Conservation (phyloP, 2,329 filamentous ascomycete genomes). For the Rhynchosporium agropyri region DNA sequence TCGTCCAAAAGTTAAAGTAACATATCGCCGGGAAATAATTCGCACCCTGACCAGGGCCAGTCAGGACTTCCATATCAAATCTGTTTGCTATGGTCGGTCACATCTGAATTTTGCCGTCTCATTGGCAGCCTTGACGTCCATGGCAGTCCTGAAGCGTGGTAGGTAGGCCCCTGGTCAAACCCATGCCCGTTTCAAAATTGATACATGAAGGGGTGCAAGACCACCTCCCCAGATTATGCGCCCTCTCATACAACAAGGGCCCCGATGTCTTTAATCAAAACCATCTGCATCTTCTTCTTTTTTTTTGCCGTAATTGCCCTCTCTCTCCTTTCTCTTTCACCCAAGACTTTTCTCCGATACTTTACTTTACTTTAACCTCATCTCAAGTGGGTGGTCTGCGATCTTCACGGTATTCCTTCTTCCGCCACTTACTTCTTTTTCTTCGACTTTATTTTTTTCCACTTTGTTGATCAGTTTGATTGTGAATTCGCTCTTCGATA, state of each 20-base stretch:
- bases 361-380: constrained; percentile 12
- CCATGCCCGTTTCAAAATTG: constrained; percentile 29
- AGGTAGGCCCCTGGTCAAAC: not conserved
- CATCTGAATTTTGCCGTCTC: constrained; percentile 5
- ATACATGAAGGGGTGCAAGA: constrained; percentile 29
- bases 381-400: constrained; percentile 19
- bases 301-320: constrained; percentile 15
- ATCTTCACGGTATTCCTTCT: constrained; percentile 13
- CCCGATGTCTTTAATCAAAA: constrained; percentile 13
- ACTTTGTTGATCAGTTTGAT: too few species aligned
- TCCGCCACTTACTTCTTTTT: not conserved
- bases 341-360: not conserved
- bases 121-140: constrained; percentile 11
- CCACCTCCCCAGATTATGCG: constrained; percentile 30
- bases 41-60: constrained; percentile 2
- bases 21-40: constrained; percentile 11
- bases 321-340: not conserved
- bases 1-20: not conserved
- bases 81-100: constrained; percentile 7
- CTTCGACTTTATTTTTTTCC: not conserved
- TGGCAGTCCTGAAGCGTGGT: not conserved
- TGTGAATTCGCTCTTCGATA: not conserved
- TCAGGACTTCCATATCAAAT: constrained; percentile 6
- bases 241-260: constrained; percentile 13
- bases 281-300: not conserved